Percentiles rank a stretch among this genome's conserved stretches.
Evolutionary conservation across 1,139 yeast species (phyloP).

Genomic region (Candida glucosophila): DNA sequence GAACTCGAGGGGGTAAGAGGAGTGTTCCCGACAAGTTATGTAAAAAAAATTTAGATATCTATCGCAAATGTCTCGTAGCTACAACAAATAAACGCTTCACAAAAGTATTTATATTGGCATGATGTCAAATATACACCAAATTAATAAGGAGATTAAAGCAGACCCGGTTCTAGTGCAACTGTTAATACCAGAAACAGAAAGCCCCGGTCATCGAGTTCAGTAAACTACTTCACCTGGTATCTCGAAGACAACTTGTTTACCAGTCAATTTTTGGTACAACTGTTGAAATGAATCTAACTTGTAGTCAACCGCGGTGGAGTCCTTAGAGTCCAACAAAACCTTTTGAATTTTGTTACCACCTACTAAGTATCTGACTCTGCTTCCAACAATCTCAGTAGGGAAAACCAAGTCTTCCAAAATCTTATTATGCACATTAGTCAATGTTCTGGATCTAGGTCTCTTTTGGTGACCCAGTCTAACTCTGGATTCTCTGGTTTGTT

Average conservation of each 20-base stretch:
- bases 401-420: constrained; percentile 97
- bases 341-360: constrained; percentile 99
- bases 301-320: constrained; percentile 94
- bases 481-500: constrained; percentile 66
- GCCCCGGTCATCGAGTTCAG: constrained; percentile 2
- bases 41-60: constrained; percentile 24
- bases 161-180: constrained; percentile 3
- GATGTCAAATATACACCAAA: constrained; percentile 7
- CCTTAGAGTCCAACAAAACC: constrained; percentile 97
- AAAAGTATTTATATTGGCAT: constrained; percentile 6
- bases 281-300: constrained; percentile 99
- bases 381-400: constrained; percentile 99
- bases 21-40: constrained; percentile 77
- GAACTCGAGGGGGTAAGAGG: constrained; percentile 68
- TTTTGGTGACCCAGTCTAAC: constrained; percentile 94
- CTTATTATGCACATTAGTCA: constrained; percentile 98
- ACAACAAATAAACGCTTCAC: too few species aligned
- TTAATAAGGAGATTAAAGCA: constrained; percentile 4
- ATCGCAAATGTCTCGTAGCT: too few species aligned
- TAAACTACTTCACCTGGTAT: constrained; percentile 59
- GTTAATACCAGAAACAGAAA: constrained; percentile 2
- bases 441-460: constrained; percentile 99
- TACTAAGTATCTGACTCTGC: constrained; percentile 98
- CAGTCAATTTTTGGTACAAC: constrained; percentile 96
- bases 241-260: constrained; percentile 99